Base-by-base conservation (phyloP, 192 early-diverging fungal species). In the Umbelopsis sp. region DNA sequence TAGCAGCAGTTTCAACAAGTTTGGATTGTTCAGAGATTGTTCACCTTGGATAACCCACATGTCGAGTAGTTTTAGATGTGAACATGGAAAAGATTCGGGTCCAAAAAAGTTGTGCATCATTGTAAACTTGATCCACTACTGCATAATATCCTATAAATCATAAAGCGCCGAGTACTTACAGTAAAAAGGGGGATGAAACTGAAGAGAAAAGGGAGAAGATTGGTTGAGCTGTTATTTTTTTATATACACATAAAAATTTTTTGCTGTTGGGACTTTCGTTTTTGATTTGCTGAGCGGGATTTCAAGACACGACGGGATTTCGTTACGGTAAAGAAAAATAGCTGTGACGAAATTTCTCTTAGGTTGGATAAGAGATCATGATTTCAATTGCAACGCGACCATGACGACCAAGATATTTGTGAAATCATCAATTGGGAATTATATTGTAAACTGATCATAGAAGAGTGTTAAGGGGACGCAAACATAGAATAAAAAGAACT, bases 71-170 rank as follows among this genome's bases (percentile, higher is more conserved):
- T 61, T 61, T 61, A 61, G 30, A 61, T 61, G 55, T 61, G 55
- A 61, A 61, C 55, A 61, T 61, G 55, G 55, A 61, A 61, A 27
- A 35, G 55, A 61, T 61, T 61, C 55, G 55, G 55, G 55, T 61
- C 55, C 55, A 61, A 35, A 18, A 35, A 61, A n/a, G 30, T 61
- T 61, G 55, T 61, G 55, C 55, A 61, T 61, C 55, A 61, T 61
- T 11, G 11, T 61, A 61, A 35, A 61, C 55, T 35, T 61, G 55
- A 53, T 27, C 27, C 18, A 61, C 27, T 35, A 25, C 55, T 41
- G 37, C 37, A 41, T 41, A 52, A 25, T 12, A 18, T 25, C 55
- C 16, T 35, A 61, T 52, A 25, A 52, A 2, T 10, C 25, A 23
- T 5, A 23, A 52, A 22, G 21, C 1, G 21, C 12, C n/a, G 51